These are phyloP conservation scores for Catunica adiposa DNA, from an alignment of 2,329 filamentous ascomycete genomes.

Conservation along the genomic window DNA sequence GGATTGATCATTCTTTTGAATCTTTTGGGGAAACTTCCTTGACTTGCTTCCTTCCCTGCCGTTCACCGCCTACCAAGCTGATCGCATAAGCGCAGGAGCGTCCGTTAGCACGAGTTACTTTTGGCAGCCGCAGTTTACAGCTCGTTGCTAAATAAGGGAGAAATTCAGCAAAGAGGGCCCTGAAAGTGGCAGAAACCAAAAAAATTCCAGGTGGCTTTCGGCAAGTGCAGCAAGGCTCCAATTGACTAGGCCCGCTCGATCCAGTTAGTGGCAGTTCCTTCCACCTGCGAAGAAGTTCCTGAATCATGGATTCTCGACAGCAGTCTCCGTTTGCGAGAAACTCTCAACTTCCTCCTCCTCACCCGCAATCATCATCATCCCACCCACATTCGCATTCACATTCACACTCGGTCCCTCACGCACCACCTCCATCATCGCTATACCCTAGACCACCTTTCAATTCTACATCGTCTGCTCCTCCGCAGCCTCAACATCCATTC, in stretches of 20 bases:
- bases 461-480: conserved; percentile 1
- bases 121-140: no score
- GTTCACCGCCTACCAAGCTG: conserved; percentile 1
- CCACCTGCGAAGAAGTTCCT: not conserved
- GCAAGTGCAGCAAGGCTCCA: conserved; percentile 3
- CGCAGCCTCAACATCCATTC: conserved; percentile 1
- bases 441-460: conserved; percentile 1
- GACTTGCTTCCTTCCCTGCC: not conserved
- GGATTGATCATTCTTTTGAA: not conserved
- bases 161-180: not conserved
- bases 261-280: conserved; percentile 1
- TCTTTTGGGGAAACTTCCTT: not conserved
- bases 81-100: not conserved
- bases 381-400: conserved; percentile 4
- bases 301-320: conserved; percentile 12
- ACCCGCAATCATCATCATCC: conserved; percentile 3
- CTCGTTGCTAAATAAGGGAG: not conserved
- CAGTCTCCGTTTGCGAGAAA: conserved; percentile 10
- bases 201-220: not conserved
- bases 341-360: conserved; percentile 10
- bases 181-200: not conserved
- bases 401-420: conserved; percentile 4
- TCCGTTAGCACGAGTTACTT: not conserved
- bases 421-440: not conserved
- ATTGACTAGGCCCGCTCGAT: not conserved